Base-by-base conservation (phyloP, 495 filamentous ascomycete species). In the Cercophora scortea region DNA sequence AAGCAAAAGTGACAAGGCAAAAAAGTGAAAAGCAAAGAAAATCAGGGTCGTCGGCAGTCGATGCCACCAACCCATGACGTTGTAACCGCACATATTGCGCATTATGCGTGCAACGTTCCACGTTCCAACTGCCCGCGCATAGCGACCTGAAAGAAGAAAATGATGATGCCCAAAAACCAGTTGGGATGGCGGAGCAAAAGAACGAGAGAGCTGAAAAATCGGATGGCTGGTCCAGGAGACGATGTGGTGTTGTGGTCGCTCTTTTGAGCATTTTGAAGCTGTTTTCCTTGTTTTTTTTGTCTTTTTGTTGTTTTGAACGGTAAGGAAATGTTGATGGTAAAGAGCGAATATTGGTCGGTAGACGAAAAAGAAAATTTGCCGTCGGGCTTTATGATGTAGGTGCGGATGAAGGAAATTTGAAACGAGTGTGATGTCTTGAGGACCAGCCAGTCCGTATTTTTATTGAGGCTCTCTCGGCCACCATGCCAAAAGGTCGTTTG, bases 261-360 rank as follows among this genome's bases (percentile, higher is more conserved):
- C 40, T 55, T 40, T 55, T 25, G 25, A 2, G 25, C 25, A 2
- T 25, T 25, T 25, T 25, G 2, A 25, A 25, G 5, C 17, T 41
- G 17, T 39, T 44, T 52, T 52, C 43, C 19, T 17, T 50, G 12
- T 32, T 45, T 43, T 52, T 58, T 41, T 51, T 15, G 17, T 39
- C 32, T 25, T 15, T 49, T 36, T 52, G 0, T 41, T 47, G 16
- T 25, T 25, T 1, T 15, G 15, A n/a, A 45, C 4, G 18, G 44
- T 45, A 54, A 52, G 53, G 52, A 64, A 62, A 18, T 16, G 11
- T 42, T 18, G 3, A 16, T 19, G 35, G 49, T 55, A 64, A 61
- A 1, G 61, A 64, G 50, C 32, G 61, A 62, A 59, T 58, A 48
- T 6, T 36, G 61, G 59, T 62, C 50, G 54, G 59, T 64, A 9